These are phyloP conservation scores for Anethum foeniculum DNA, from an alignment of 140 eudicot genomes.

Conservation along the genomic window DNA sequence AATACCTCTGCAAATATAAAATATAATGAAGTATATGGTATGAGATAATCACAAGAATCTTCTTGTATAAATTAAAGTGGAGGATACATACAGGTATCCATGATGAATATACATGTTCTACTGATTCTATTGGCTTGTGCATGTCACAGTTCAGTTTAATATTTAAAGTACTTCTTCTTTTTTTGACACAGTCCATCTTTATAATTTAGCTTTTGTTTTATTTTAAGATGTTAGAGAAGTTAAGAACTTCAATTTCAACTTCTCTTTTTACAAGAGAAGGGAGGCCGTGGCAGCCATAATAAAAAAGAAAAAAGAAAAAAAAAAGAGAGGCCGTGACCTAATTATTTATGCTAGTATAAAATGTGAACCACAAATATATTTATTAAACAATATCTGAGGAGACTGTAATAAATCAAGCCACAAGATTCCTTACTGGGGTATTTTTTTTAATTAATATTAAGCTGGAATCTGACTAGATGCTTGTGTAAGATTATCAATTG, in stretches of 20 bases:
- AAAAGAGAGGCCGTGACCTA: not conserved
- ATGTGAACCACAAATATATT: not conserved
- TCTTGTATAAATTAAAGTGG: not conserved
- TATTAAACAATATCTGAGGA: not conserved
- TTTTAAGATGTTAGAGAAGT: not conserved
- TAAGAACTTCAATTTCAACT: not conserved
- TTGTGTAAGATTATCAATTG: not conserved
- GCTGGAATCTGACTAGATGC: not conserved
- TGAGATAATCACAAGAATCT: not conserved
- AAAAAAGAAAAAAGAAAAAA: not conserved
- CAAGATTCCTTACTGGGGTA: not conserved
- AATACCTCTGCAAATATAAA: not conserved
- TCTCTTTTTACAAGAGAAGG: not conserved
- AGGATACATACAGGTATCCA: constrained; percentile 1
- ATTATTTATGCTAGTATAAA: too few species aligned
- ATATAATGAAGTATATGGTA: not conserved
- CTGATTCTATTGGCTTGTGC: constrained; percentile 7
- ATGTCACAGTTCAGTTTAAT: not conserved
- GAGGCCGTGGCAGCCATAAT: not conserved
- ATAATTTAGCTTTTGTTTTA: not conserved
- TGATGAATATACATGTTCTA: not conserved
- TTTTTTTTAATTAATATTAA: not conserved
- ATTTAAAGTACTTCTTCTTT: too few species aligned
- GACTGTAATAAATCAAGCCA: not conserved
- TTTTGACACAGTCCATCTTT: not conserved